These are phyloP conservation scores for Prunus yedoensis DNA, from an alignment of 331 rosid species.

Conservation along the genomic window DNA sequence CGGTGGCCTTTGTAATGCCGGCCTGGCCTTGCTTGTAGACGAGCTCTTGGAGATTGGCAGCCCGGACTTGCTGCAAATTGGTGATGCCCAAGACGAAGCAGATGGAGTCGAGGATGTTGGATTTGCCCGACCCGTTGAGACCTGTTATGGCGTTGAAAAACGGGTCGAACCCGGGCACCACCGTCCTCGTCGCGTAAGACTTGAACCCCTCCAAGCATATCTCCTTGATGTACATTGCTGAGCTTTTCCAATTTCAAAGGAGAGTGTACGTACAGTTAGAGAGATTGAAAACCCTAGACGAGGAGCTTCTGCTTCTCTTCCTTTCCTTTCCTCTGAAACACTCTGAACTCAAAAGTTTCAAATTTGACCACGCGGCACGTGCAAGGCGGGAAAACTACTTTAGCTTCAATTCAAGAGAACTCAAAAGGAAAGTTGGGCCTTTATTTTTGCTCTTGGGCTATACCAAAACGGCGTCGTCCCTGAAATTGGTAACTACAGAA, in stretches of 20 bases:
- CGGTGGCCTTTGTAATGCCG: conserved; percentile 96
- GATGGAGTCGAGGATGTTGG: conserved; percentile 90
- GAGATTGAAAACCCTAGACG: neutral
- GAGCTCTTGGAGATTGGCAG: conserved; percentile 92
- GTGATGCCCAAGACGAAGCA: conserved; percentile 94
- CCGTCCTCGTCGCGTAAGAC: conserved; percentile 91
- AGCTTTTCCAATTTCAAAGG: neutral
- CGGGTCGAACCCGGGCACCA: conserved; percentile 86
- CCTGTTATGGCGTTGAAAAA: conserved; percentile 95
- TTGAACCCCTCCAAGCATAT: conserved; percentile 93
- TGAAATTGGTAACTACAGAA: too few relatives aligned
- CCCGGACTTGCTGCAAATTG: conserved; percentile 91
- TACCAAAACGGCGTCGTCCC: too few relatives aligned
- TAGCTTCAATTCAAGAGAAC: neutral
- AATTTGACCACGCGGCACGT: conserved; percentile 2
- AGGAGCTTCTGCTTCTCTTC: neutral
- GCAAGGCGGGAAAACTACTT: conserved; percentile 12
- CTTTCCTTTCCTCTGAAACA: neutral
- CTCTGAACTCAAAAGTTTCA: neutral
- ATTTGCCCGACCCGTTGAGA: conserved; percentile 94
- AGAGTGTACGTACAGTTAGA: neutral
- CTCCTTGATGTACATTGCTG: conserved; percentile 74
- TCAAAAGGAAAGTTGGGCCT: neutral
- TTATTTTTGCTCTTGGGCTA: neutral
- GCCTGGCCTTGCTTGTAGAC: conserved; percentile 99